These are phyloP conservation scores for Atkinsonella hypoxylon DNA, from an alignment of 2,329 filamentous ascomycete species.

Conservation along the genomic window DNA sequence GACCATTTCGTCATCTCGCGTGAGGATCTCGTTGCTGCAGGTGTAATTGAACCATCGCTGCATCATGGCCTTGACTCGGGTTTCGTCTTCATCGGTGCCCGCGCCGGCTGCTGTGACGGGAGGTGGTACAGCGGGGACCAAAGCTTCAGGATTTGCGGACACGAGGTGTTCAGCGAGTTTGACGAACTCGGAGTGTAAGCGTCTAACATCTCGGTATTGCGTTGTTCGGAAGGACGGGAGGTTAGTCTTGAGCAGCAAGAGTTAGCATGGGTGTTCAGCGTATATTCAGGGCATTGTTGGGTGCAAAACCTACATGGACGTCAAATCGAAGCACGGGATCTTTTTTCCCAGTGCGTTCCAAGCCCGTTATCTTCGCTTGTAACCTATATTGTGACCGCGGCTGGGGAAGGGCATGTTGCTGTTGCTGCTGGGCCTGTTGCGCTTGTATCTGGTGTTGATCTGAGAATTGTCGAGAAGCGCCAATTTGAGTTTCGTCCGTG, in stretches of 20 bases:
- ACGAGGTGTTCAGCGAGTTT: constrained; percentile 95
- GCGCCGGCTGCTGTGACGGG: constrained; percentile 87
- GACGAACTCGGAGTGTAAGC: constrained; percentile 87
- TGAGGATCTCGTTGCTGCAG: constrained; percentile 82
- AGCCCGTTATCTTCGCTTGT: constrained; percentile 85
- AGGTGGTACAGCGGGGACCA: constrained; percentile 91
- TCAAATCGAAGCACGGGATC: constrained; percentile 92
- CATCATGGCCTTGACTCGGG: constrained; percentile 74
- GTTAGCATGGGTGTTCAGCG: neutral
- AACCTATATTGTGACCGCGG: constrained; percentile 67
- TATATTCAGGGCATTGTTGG: neutral
- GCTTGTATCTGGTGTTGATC: constrained; percentile 9
- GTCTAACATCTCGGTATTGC: constrained; percentile 93
- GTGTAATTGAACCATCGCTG: constrained; percentile 94
- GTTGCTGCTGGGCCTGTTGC: constrained; percentile 30
- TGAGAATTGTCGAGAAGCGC: constrained; percentile 9
- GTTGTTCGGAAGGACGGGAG: constrained; percentile 96
- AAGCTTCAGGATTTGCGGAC: constrained; percentile 90
- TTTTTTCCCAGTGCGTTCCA: constrained; percentile 90
- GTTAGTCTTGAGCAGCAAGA: constrained; percentile 58
- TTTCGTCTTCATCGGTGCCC: constrained; percentile 92
- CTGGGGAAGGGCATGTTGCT: constrained; percentile 39
- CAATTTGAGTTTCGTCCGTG: constrained; percentile 9
- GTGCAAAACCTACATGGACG: constrained; percentile 58
- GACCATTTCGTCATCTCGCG: constrained; percentile 92